Conservation (phyloP, 371 early-diverging fungal genomes). For the Mucor saturninus region DNA sequence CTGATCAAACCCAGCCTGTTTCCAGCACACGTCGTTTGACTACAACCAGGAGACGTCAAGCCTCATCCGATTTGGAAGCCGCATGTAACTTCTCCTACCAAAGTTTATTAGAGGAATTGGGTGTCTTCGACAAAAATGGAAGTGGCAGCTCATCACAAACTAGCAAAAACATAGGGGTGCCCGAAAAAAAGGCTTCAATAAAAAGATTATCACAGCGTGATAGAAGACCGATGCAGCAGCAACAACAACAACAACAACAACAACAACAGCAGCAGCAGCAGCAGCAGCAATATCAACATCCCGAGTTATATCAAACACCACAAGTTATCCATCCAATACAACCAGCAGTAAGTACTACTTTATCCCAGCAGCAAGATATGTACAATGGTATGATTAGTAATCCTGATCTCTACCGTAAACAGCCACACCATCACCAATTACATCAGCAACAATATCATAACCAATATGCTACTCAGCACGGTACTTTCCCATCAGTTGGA, state of each 20-base stretch:
- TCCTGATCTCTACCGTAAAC: background rate
- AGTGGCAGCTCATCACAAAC: background rate
- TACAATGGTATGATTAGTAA: constrained; percentile 1
- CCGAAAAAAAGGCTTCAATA: background rate
- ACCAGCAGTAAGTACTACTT: background rate
- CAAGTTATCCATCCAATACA: background rate
- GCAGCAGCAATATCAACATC: constrained; percentile 1
- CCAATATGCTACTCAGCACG: constrained; percentile 1
- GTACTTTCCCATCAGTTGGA: background rate
- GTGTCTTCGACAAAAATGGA: constrained; percentile 22
- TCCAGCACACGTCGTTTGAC: constrained; percentile 3
- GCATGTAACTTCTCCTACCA: constrained; percentile 28
- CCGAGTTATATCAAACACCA: background rate
- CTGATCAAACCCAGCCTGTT: no score
- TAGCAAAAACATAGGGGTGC: background rate
- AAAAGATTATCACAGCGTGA: constrained; percentile 3
- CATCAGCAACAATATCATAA: constrained; percentile 10
- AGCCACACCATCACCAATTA: background rate
- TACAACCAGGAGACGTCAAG: constrained; percentile 11
- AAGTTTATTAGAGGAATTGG: constrained; percentile 34
- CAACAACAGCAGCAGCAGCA: constrained; percentile 4
- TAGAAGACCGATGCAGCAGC: constrained; percentile 4
- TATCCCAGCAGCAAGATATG: constrained; percentile 4
- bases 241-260: constrained; percentile 1
- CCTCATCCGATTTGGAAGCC: constrained; percentile 25